These are phyloP conservation scores for Pulveroboletus sp. DNA, from an alignment of 768 basidiomycete genomes.

Conservation along the genomic window DNA sequence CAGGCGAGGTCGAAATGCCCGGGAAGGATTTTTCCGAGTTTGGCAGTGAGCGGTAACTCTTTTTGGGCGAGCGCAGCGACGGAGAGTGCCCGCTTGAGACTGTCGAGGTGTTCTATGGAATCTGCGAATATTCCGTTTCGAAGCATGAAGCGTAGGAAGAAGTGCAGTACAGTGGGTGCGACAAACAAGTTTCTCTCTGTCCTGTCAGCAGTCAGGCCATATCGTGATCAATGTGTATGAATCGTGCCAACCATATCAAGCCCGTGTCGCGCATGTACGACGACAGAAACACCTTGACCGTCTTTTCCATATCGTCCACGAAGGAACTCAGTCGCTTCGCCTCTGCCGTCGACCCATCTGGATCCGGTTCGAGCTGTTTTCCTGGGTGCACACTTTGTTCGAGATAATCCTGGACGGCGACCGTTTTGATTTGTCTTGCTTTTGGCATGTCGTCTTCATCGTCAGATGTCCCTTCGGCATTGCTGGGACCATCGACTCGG, in stretches of 20 bases:
- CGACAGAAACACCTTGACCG: conserved; percentile 62
- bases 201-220: conserved; percentile 29
- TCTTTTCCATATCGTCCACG: conserved; percentile 54
- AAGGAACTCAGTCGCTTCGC: conserved; percentile 41
- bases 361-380: conserved; percentile 24
- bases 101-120: conserved; percentile 12
- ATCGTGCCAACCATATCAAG: conserved; percentile 49
- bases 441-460: conserved; percentile 23
- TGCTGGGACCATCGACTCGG: conserved; percentile 26
- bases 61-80: conserved; percentile 35
- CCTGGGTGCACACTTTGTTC: conserved; percentile 28
- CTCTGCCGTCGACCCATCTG: conserved; percentile 10
- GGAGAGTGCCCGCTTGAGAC: conserved; percentile 42
- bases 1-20: conserved; percentile 47
- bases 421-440: conserved; percentile 16
- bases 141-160: conserved; percentile 43
- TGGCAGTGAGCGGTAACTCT: conserved; percentile 41
- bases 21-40: conserved; percentile 35
- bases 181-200: conserved; percentile 38
- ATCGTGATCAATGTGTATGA: background rate
- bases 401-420: conserved; percentile 27
- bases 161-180: conserved; percentile 40
- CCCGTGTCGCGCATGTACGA: conserved; percentile 64
- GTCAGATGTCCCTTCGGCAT: conserved; percentile 29
- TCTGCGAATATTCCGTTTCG: conserved; percentile 40